These are phyloP conservation scores for Lupinus albus DNA, from an alignment of 306 rosid species.

Conservation along the genomic window DNA sequence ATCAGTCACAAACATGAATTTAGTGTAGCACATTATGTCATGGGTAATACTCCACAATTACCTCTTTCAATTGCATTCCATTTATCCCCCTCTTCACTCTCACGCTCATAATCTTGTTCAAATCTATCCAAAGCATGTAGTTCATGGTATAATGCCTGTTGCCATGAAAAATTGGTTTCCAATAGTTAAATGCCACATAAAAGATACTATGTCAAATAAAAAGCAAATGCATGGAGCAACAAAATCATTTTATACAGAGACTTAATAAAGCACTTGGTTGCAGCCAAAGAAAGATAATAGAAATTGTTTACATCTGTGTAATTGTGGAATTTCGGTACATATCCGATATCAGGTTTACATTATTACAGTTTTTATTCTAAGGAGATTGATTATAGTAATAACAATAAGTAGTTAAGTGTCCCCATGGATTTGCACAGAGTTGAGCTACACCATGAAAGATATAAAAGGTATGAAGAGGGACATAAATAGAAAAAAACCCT, in stretches of 20 bases:
- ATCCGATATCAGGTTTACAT: slow-evolving; percentile 2
- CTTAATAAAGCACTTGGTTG: slow-evolving; percentile 10
- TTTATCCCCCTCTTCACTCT: slow-evolving; percentile 51
- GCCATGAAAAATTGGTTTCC: slow-evolving; percentile 29
- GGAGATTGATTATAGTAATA: slow-evolving; percentile 14
- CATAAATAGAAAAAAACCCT: slow-evolving; percentile 2
- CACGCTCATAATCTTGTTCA: slow-evolving; percentile 64
- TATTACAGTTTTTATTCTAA: neutral
- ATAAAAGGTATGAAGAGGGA: slow-evolving; percentile 12
- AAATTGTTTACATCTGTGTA: slow-evolving; percentile 1
- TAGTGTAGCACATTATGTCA: slow-evolving; percentile 24
- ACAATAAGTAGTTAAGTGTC: neutral
- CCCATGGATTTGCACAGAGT: slow-evolving; percentile 3
- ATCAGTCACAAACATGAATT: no score
- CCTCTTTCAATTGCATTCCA: slow-evolving; percentile 50
- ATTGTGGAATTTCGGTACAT: slow-evolving; percentile 5
- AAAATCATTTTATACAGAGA: slow-evolving; percentile 6
- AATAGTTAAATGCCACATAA: slow-evolving; percentile 5
- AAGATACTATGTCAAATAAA: slow-evolving; percentile 8
- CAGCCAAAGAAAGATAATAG: slow-evolving; percentile 20
- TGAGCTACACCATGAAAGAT: slow-evolving; percentile 20
- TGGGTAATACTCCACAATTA: slow-evolving; percentile 29
- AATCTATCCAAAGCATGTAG: slow-evolving; percentile 67
- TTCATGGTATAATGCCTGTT: slow-evolving; percentile 80
- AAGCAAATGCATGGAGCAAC: slow-evolving; percentile 32